Conservation (phyloP, 169 alveolate species). For the Sarcocystis neurona region DNA sequence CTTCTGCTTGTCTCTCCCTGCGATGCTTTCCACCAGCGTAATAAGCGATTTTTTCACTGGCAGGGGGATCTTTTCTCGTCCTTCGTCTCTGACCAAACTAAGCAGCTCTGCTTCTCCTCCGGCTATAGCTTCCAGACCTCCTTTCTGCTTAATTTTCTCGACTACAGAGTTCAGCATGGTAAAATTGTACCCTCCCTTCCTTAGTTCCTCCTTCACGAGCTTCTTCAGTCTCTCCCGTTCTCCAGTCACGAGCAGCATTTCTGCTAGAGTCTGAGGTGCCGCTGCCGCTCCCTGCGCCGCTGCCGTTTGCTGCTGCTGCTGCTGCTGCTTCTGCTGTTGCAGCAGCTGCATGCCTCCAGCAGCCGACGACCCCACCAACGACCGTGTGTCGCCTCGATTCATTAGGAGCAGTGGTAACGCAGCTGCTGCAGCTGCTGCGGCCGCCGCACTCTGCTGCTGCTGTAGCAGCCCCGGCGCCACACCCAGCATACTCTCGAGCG, state of each 20-base stretch:
- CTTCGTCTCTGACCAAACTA: neutral
- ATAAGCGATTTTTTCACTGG: constrained; percentile 1
- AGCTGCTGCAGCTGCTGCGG: too few species aligned
- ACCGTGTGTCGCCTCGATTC: too few species aligned
- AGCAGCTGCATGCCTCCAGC: too few species aligned
- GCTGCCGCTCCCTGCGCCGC: neutral
- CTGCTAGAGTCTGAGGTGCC: constrained; percentile 3
- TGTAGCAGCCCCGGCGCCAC: too few species aligned
- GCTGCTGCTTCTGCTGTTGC: neutral
- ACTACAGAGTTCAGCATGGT: neutral
- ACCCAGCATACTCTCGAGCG: too few species aligned
- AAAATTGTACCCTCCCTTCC: constrained; percentile 37
- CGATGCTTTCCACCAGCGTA: constrained; percentile 6
- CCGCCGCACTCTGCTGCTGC: too few species aligned
- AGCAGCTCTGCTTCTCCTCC: constrained; percentile 23
- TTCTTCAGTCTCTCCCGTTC: constrained; percentile 13
- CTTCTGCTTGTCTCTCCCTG: constrained; percentile 31
- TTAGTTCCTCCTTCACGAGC: constrained; percentile 27
- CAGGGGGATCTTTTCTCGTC: constrained; percentile 13
- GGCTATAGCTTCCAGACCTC: constrained; percentile 16
- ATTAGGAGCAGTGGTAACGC: too few species aligned
- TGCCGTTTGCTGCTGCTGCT: neutral
- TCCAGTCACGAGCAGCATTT: constrained; percentile 10
- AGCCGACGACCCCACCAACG: too few species aligned
- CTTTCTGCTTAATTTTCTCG: constrained; percentile 36